Conservation (phyloP, 352 stramenopile species). For the Phytophthora pinifolia region DNA sequence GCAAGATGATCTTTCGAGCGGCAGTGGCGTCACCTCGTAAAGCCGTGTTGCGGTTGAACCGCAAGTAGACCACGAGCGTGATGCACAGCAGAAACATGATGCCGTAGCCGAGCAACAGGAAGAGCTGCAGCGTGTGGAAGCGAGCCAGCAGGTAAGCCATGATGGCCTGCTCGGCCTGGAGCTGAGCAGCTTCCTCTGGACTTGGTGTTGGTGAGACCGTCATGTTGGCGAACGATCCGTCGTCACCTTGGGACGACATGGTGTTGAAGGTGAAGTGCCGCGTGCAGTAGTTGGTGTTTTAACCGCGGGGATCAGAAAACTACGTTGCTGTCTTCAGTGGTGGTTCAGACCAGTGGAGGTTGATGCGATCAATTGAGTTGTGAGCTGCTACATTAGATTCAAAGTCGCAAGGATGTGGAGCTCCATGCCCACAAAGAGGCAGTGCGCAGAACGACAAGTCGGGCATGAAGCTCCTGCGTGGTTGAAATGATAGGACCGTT, state of each 20-base stretch:
- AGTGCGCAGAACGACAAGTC: constrained; percentile 9
- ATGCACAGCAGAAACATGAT: constrained; percentile 61
- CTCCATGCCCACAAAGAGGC: constrained; percentile 5
- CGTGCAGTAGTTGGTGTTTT: constrained; percentile 9
- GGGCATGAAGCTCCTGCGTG: not conserved
- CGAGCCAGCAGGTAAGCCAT: constrained; percentile 37
- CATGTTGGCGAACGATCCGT: constrained; percentile 8
- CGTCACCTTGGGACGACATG: constrained; percentile 23
- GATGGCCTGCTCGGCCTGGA: constrained; percentile 34
- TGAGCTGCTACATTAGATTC: constrained; percentile 7
- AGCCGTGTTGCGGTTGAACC: constrained; percentile 44
- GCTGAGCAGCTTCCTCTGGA: constrained; percentile 25
- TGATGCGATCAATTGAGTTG: constrained; percentile 22
- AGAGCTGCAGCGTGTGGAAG: constrained; percentile 57
- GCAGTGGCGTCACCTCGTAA: constrained; percentile 44
- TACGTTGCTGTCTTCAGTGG: constrained; percentile 2
- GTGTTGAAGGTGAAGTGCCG: constrained; percentile 5
- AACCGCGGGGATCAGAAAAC: constrained; percentile 17
- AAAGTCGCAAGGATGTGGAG: constrained; percentile 5
- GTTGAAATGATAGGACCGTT: constrained; percentile 3
- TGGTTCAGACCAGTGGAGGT: constrained; percentile 3
- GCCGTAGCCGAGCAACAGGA: constrained; percentile 51
- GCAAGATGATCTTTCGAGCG: constrained; percentile 63
- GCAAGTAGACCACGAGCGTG: constrained; percentile 47
- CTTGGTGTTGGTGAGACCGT: constrained; percentile 29